Percentiles rank a stretch among this genome's conserved stretches.
Evolutionary conservation across 768 basidiomycete species (phyloP).

Genomic region (Tremella mesenterica): DNA sequence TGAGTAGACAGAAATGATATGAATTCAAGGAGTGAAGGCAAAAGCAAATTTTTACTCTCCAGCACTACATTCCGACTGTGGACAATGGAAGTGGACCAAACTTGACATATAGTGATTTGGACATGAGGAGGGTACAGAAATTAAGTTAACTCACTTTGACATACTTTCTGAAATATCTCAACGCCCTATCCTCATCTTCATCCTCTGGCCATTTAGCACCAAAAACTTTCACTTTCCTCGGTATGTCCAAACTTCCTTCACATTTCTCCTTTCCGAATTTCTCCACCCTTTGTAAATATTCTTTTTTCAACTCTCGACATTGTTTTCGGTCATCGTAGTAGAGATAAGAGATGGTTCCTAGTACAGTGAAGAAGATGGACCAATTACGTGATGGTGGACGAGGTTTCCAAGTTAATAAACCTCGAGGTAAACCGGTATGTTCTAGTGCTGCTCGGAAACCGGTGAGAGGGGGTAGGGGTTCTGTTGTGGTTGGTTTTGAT

Average conservation of each 20-base stretch:
- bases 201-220: slow-evolving; percentile 90
- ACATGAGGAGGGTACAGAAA: too few species aligned
- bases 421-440: slow-evolving; percentile 54
- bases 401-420: slow-evolving; percentile 76
- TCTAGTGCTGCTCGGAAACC: slow-evolving; percentile 39
- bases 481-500: too few species aligned
- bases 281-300: slow-evolving; percentile 71
- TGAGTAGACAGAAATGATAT: too few species aligned
- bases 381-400: slow-evolving; percentile 84
- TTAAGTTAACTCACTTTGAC: slow-evolving; percentile 70
- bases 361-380: slow-evolving; percentile 80
- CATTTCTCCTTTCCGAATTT: slow-evolving; percentile 63
- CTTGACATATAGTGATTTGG: too few species aligned
- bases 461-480: slow-evolving; percentile 17
- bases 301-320: slow-evolving; percentile 65
- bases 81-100: too few species aligned
- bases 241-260: slow-evolving; percentile 52
- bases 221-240: slow-evolving; percentile 75
- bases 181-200: slow-evolving; percentile 73
- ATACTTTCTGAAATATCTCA: slow-evolving; percentile 90
- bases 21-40: too few species aligned
- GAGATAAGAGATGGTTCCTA: slow-evolving; percentile 59
- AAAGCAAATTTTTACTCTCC: too few species aligned
- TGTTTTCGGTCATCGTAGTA: slow-evolving; percentile 81
- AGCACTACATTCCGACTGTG: too few species aligned